phyloP scores from a whole-genome alignment of 371 early-diverging fungal species.

The Lichtheimia hyalospora region DNA sequence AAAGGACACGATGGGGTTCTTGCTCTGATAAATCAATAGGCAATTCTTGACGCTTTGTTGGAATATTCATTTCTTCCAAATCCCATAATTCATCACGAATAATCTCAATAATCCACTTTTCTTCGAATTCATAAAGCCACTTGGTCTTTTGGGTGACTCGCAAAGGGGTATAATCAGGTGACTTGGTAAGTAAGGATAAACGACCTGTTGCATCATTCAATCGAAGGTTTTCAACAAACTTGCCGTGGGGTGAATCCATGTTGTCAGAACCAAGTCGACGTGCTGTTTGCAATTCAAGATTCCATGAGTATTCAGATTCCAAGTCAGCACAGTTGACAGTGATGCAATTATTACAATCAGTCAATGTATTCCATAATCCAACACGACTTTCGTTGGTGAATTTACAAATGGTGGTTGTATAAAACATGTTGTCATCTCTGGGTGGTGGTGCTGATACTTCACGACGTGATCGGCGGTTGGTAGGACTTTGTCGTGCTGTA shows the following conservation, averaged over 20 bases:
- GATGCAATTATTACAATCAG: conserved; percentile 29
- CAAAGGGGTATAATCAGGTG: conserved; percentile 22
- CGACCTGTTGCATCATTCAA: conserved; percentile 16
- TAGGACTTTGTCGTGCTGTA: neutral
- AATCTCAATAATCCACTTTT: conserved; percentile 36
- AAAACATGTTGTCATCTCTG: neutral
- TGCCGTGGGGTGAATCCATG: conserved; percentile 39
- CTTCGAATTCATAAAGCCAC: conserved; percentile 36
- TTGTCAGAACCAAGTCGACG: conserved; percentile 27
- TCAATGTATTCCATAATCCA: conserved; percentile 34
- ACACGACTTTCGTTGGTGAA: conserved; percentile 21
- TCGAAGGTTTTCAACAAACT: conserved; percentile 26
- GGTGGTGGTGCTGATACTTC: conserved; percentile 1
- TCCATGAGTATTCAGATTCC: conserved; percentile 49
- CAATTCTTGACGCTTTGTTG: conserved; percentile 16
- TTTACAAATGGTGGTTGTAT: conserved; percentile 10
- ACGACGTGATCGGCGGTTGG: neutral
- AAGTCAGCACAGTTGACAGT: conserved; percentile 24
- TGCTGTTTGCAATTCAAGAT: conserved; percentile 35
- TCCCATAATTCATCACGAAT: conserved; percentile 46
- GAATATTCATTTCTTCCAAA: conserved; percentile 14
- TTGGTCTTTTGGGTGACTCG: conserved; percentile 37
- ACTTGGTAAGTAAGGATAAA: conserved; percentile 19
- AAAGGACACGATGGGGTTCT: conserved; percentile 26
- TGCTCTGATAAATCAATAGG: conserved; percentile 27